phyloP scores from a whole-genome alignment of 768 basidiomycete species.

The Hirschioporus abietinus region DNA sequence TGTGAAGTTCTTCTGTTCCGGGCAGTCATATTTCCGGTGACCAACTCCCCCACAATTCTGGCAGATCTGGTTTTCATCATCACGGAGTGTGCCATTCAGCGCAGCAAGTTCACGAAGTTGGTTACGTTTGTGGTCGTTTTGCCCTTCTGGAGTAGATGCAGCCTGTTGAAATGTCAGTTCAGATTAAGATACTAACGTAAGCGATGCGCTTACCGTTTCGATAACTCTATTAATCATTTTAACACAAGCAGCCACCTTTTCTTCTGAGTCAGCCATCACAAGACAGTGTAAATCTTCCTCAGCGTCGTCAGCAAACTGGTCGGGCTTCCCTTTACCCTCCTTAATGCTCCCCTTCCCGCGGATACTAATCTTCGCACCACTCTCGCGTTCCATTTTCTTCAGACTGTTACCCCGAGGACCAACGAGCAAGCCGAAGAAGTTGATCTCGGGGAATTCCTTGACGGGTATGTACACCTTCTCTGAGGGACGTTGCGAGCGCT shows the following conservation, averaged over 20 bases:
- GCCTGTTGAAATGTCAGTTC: conserved; percentile 49
- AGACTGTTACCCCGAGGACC: conserved; percentile 98
- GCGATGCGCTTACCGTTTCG: conserved; percentile 69
- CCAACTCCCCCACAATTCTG: conserved; percentile 94
- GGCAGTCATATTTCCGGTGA: conserved; percentile 98
- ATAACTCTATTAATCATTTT: conserved; percentile 96
- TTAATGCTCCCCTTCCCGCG: conserved; percentile 98
- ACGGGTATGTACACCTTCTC: conserved; percentile 99
- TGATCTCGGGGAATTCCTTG: conserved; percentile 99
- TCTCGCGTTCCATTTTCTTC: conserved; percentile 99
- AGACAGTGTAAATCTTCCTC: conserved; percentile 99
- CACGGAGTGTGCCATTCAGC: conserved; percentile 96
- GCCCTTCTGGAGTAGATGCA: conserved; percentile 97
- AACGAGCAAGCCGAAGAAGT: conserved; percentile 97
- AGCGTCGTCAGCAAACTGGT: conserved; percentile 92
- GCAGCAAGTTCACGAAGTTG: conserved; percentile 97
- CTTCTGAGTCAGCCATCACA: conserved; percentile 87
- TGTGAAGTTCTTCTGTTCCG: conserved; percentile 96
- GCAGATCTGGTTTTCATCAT: conserved; percentile 99
- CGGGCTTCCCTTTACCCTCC: conserved; percentile 95
- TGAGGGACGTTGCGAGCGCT: conserved; percentile 87
- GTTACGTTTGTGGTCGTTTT: conserved; percentile 99
- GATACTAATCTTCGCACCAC: conserved; percentile 97
- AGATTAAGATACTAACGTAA: conserved; percentile 6
- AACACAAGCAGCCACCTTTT: conserved; percentile 88